Percentiles rank a stretch among this genome's conserved stretches.
Evolutionary conservation across 495 filamentous ascomycete genomes (phyloP).

Genomic region (Podospora didyma): DNA sequence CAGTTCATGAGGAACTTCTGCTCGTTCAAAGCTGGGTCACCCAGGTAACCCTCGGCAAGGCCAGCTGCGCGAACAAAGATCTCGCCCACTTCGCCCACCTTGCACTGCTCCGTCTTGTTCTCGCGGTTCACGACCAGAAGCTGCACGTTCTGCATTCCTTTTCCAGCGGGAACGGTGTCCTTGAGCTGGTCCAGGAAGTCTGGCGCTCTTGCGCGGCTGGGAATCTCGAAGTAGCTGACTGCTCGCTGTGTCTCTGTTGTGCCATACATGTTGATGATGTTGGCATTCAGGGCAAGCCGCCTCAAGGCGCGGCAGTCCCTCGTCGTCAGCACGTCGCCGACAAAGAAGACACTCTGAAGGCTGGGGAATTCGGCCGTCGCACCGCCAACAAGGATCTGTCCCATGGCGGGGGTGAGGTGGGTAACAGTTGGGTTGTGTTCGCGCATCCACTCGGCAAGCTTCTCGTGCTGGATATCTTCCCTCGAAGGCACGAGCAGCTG

Average conservation of each 20-base stretch:
- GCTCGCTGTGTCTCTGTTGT: slow-evolving; percentile 87
- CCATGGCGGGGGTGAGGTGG: slow-evolving; percentile 94
- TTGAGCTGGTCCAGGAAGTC: slow-evolving; percentile 65
- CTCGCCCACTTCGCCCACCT: slow-evolving; percentile 79
- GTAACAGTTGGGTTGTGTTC: slow-evolving; percentile 76
- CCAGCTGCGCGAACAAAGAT: slow-evolving; percentile 86
- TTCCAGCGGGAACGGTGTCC: slow-evolving; percentile 81
- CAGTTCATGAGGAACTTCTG: slow-evolving; percentile 85
- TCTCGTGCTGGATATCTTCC: slow-evolving; percentile 86
- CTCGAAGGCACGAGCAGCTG: slow-evolving; percentile 75
- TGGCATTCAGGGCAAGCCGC: slow-evolving; percentile 70
- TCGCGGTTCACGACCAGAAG: slow-evolving; percentile 84
- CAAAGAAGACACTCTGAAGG: slow-evolving; percentile 83
- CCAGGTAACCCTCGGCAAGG: slow-evolving; percentile 83
- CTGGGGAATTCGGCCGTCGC: slow-evolving; percentile 71
- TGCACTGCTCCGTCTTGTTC: slow-evolving; percentile 67
- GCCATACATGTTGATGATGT: slow-evolving; percentile 88
- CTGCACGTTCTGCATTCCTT: slow-evolving; percentile 91
- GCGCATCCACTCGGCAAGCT: slow-evolving; percentile 87
- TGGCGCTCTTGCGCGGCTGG: slow-evolving; percentile 61
- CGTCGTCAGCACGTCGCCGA: slow-evolving; percentile 87
- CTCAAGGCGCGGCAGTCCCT: slow-evolving; percentile 79
- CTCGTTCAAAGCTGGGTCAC: slow-evolving; percentile 62
- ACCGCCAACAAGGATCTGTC: slow-evolving; percentile 88
- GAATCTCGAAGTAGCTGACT: slow-evolving; percentile 84